A percentile compares a stretch with the other conserved stretches of the same genome.
phyloP scores from a whole-genome alignment of 1,284 basidiomycete genomes.

The Rhodotorula sp. region DNA sequence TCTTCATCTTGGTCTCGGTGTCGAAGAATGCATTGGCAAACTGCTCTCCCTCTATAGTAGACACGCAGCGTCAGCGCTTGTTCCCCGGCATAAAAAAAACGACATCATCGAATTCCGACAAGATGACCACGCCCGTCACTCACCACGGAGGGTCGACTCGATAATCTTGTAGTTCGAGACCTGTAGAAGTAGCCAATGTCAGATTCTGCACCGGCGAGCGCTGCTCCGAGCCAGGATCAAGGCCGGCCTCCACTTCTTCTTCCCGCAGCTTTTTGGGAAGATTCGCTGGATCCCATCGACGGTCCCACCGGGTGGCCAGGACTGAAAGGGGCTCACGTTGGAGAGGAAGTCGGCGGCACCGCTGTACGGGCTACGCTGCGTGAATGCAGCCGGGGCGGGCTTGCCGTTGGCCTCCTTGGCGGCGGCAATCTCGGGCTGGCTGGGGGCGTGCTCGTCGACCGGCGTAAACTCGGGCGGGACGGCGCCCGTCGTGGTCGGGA shows the following conservation, averaged over 20 bases:
- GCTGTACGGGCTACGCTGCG: conserved; percentile 72
- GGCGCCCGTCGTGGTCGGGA: conserved; percentile 37
- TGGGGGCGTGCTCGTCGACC: conserved; percentile 36
- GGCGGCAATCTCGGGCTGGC: conserved; percentile 24
- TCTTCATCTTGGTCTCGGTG: conserved; percentile 99
- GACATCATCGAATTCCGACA: not conserved
- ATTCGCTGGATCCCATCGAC: not conserved
- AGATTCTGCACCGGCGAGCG: not conserved
- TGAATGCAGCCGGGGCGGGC: conserved; percentile 19
- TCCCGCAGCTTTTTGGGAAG: not conserved
- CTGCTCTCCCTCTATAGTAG: conserved; percentile 86
- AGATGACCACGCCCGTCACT: conserved; percentile 40
- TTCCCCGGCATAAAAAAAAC: not conserved
- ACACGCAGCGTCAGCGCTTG: not conserved
- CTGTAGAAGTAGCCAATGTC: conserved; percentile 26
- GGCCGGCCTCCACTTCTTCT: too few species aligned
- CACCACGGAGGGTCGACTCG: conserved; percentile 91
- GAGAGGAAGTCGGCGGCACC: conserved; percentile 83
- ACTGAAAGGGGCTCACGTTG: conserved; percentile 30
- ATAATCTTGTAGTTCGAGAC: conserved; percentile 67
- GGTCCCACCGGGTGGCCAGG: not conserved
- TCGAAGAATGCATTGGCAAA: conserved; percentile 99
- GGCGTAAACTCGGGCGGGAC: conserved; percentile 34
- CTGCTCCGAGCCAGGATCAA: too few species aligned
- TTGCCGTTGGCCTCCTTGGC: conserved; percentile 7